Percentiles rank a stretch among this genome's conserved stretches.
Evolutionary conservation across 768 basidiomycete genomes (phyloP).

Genomic region (Paxillus involutus): DNA sequence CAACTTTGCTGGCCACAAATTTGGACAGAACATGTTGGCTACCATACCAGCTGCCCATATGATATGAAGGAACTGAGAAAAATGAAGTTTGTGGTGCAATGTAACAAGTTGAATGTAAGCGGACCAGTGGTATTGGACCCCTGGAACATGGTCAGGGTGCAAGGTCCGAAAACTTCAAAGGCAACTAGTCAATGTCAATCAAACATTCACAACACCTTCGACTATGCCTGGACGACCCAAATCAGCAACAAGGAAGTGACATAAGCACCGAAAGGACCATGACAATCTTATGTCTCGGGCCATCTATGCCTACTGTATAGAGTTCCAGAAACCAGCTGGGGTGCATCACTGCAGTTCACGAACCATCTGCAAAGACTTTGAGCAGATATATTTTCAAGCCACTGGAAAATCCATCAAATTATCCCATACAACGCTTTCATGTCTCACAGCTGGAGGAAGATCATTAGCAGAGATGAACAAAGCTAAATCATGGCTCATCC

Average conservation of each 20-base stretch:
- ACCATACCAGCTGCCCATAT: too few relatives aligned
- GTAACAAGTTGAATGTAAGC: too few relatives aligned
- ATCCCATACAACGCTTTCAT: conserved; percentile 13
- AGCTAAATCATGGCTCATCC: conserved; percentile 26
- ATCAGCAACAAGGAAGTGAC: not conserved
- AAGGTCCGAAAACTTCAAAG: too few relatives aligned
- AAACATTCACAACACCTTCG: not conserved
- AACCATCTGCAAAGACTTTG: conserved; percentile 14
- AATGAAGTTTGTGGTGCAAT: too few relatives aligned
- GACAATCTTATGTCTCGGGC: conserved; percentile 7
- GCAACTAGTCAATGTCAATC: too few relatives aligned
- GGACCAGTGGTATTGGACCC: too few relatives aligned
- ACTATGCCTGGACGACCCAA: not conserved
- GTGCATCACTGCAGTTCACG: conserved; percentile 1
- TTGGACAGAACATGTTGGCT: too few relatives aligned
- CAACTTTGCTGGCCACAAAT: too few relatives aligned
- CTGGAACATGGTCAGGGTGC: too few relatives aligned
- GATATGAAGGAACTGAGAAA: too few relatives aligned
- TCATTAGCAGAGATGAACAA: conserved; percentile 26
- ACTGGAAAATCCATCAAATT: conserved; percentile 17
- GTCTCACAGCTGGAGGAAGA: conserved; percentile 16
- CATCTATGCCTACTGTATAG: conserved; percentile 1
- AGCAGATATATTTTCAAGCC: conserved; percentile 3
- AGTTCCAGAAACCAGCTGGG: conserved; percentile 2
- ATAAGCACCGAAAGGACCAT: not conserved